Evolutionary conservation across 192 early-diverging fungal species (phyloP), one percentile per base, ranked within the genome.

Genomic region (Hyaloraphidium curvatum): DNA sequence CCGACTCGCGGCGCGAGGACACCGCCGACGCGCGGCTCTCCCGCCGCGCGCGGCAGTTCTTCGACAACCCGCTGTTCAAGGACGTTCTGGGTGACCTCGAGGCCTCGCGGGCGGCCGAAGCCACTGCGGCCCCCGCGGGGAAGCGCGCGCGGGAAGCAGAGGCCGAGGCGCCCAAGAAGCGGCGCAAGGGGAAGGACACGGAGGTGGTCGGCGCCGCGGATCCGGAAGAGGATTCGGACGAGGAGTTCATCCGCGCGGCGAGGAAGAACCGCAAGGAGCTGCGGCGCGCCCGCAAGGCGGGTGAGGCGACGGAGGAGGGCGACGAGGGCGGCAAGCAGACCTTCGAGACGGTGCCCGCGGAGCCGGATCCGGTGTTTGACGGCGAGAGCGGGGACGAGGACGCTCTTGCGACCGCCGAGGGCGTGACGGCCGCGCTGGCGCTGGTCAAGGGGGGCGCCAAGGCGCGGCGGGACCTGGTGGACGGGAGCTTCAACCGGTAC

Each of bases 31-130:
- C 40, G 7, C 56, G 55, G 48, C 73, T 97, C 27, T 85, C 82
- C 1, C 84, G 81, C 30, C 81, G 78, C 13, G 87, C 93, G 2
- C 72, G 78, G n/a, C 72, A 89, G 64, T 97, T 93, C 71, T 97
- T 97, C 70, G 84, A 91, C 62, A 90, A 97, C 63, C 84, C 86
- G 0, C 58, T 93, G 17, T 97, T 97, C 67, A 79, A 88, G 59
- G 75, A 73, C 21, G 43, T 19, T 11, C 25, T 48, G 43, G 23
- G 59, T 79, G 35, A 67, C 68, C 19, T 56, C 30, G 27, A 57
- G 22, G 37, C 14, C 9, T 25, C 40, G 13, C 39, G 5, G n/a
- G 29, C 28, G 53, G 53, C 64, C 31, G n/a, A 50, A 39, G 23
- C 7, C 4, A 57, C 52, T 28, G 39, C 50, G 37, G 53, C n/a